These are phyloP conservation scores for Mayamaea pseudoterrestris DNA, from an alignment of 108 stramenopile genomes.

Conservation along the genomic window DNA sequence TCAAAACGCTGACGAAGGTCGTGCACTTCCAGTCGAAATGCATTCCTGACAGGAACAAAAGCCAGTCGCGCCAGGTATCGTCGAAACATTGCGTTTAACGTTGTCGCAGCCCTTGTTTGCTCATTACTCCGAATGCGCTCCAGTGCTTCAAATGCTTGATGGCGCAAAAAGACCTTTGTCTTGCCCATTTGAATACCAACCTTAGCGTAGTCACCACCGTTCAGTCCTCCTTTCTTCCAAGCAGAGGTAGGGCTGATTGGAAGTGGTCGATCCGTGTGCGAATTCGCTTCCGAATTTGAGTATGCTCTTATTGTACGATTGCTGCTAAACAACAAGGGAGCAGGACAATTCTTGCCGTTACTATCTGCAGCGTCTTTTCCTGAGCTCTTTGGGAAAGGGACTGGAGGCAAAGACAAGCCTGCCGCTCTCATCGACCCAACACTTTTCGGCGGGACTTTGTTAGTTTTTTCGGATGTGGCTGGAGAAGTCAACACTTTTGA, in stretches of 20 bases:
- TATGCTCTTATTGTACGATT: neutral
- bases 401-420: too few species aligned
- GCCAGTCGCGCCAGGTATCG: constrained; percentile 37
- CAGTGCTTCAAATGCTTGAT: constrained; percentile 60
- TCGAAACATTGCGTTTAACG: constrained; percentile 38
- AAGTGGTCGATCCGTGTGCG: neutral
- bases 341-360: neutral
- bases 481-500: too few species aligned
- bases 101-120: constrained; percentile 28
- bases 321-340: neutral
- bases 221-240: constrained; percentile 4
- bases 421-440: too few species aligned
- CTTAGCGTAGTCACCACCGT: constrained; percentile 5
- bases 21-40: constrained; percentile 27
- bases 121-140: constrained; percentile 46
- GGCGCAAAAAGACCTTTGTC: constrained; percentile 79
- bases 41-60: constrained; percentile 33
- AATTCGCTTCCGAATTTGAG: too few species aligned
- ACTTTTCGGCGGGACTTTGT: neutral
- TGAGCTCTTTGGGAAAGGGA: neutral
- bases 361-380: neutral
- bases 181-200: constrained; percentile 79
- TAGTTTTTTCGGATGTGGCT: neutral
- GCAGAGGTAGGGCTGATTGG: neutral
- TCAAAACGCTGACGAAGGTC: constrained; percentile 7